Evolutionary conservation across 2,329 filamentous ascomycete species (phyloP).

Genomic region (Trichoderma brevicompactum): DNA sequence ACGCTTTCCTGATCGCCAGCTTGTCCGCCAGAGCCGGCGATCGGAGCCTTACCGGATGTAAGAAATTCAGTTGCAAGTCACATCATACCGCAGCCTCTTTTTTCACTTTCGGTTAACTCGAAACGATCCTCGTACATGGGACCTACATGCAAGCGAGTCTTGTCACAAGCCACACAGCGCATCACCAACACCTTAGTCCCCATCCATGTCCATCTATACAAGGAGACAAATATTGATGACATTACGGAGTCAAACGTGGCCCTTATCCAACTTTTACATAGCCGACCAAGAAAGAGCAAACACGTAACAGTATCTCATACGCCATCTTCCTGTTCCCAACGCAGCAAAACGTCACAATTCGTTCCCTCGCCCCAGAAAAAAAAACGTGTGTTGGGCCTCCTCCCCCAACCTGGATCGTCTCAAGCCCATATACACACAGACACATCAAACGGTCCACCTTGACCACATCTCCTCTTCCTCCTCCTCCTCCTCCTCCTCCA

Average conservation of each 20-base stretch:
- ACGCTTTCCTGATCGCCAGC: not conserved
- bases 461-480: not conserved
- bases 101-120: not conserved
- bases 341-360: not conserved
- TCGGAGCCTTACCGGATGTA: conserved; percentile 1
- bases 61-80: not conserved
- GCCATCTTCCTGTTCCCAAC: not conserved
- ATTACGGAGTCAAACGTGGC: not conserved
- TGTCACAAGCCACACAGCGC: not conserved
- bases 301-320: not conserved
- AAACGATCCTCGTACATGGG: not conserved
- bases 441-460: not conserved
- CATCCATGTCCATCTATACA: not conserved
- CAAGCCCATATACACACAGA: not conserved
- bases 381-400: not conserved
- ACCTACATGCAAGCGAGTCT: not conserved
- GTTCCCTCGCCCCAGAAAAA: not conserved
- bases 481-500: not conserved
- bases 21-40: too few relatives aligned
- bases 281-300: not conserved
- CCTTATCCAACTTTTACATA: not conserved
- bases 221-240: not conserved
- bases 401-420: not conserved
- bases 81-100: too few relatives aligned
- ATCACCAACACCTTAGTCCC: not conserved